Evolutionary conservation across 208 protist genomes (phyloP).

Genomic region (Trypanosoma avium): DNA sequence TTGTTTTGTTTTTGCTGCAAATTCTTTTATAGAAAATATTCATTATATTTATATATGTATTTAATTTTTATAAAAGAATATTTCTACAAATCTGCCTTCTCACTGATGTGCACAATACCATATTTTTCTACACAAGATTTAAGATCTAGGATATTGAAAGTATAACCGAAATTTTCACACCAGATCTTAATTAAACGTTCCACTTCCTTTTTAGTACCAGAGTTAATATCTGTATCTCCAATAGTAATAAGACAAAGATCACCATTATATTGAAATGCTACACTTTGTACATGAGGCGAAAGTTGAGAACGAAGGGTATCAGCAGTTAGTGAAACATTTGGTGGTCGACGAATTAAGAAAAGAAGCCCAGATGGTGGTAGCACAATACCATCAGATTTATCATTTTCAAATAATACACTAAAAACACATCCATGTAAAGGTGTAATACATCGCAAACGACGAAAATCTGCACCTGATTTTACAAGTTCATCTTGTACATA

Average conservation of each 20-base stretch:
- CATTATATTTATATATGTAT: too few relatives aligned
- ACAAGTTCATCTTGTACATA: conserved; percentile 31
- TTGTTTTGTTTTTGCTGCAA: too few relatives aligned
- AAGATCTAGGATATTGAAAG: conserved; percentile 6
- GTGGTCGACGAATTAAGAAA: background rate
- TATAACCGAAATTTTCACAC: conserved; percentile 1
- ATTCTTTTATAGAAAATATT: too few relatives aligned
- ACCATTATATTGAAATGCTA: conserved; percentile 12
- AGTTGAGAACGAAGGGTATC: conserved; percentile 15
- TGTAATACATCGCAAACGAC: conserved; percentile 23
- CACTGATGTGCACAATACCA: conserved; percentile 10
- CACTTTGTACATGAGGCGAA: background rate
- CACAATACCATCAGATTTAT: conserved; percentile 28
- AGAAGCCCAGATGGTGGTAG: conserved; percentile 2
- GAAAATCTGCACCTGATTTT: conserved; percentile 18
- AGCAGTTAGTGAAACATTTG: background rate
- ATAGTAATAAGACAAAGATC: conserved; percentile 22
- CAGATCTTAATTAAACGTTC: background rate
- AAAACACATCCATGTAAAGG: conserved; percentile 42
- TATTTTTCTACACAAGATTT: background rate
- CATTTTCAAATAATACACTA: conserved; percentile 30
- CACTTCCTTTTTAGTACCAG: background rate
- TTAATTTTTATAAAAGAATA: background rate
- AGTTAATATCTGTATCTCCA: background rate
- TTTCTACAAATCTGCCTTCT: background rate